These are phyloP conservation scores for Scutellaria baicalensis DNA, from an alignment of 257 asterid species.

Conservation along the genomic window DNA sequence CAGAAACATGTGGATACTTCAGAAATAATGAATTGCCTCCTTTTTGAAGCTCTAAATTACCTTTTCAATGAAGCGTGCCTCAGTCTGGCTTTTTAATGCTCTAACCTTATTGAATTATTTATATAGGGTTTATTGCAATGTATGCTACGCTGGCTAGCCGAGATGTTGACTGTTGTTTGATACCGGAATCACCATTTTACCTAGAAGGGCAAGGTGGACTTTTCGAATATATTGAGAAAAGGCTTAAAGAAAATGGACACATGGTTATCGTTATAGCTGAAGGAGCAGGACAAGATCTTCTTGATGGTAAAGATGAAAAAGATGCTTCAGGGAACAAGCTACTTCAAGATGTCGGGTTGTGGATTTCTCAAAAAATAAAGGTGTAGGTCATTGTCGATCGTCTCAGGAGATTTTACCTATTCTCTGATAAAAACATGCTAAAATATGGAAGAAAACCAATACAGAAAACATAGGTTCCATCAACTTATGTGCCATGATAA, in stretches of 20 bases:
- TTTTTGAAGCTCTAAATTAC: background rate
- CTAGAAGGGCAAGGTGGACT: conserved; percentile 68
- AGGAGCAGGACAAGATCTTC: conserved; percentile 77
- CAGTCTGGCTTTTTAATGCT: background rate
- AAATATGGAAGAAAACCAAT: background rate
- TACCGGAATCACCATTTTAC: conserved; percentile 66
- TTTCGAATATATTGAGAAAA: conserved; percentile 40
- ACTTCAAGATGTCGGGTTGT: conserved; percentile 61
- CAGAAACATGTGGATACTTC: background rate
- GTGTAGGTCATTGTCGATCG: conserved; percentile 19
- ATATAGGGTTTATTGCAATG: conserved; percentile 67
- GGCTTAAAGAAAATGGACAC: conserved; percentile 65
- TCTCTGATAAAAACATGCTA: background rate
- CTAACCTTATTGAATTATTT: conserved; percentile 9
- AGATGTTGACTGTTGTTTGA: conserved; percentile 76
- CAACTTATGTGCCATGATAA: background rate
- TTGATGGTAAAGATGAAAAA: conserved; percentile 37
- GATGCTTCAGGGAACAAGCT: conserved; percentile 74
- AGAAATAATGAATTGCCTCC: background rate
- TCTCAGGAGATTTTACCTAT: background rate
- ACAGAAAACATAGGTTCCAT: background rate
- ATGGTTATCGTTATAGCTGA: conserved; percentile 75
- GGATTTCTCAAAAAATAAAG: conserved; percentile 66
- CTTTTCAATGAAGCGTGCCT: background rate
- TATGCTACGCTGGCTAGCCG: conserved; percentile 75